phyloP scores from a whole-genome alignment of 345 rosid species.

The Moricandia moricandioides region DNA sequence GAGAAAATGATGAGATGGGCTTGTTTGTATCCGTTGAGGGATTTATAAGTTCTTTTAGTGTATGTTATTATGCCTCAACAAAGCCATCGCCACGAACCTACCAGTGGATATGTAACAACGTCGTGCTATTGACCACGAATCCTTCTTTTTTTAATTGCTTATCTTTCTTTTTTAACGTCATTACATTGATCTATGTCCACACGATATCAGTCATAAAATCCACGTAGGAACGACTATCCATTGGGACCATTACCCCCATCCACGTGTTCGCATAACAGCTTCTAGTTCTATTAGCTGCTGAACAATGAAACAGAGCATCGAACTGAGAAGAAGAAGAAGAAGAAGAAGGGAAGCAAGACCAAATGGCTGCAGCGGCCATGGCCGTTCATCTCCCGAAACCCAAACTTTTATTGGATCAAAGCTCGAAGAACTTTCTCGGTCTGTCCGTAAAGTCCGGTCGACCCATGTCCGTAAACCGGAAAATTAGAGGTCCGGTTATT shows the following conservation, averaged over 20 bases:
- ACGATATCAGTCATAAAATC: not conserved
- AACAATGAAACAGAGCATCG: not conserved
- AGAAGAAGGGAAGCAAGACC: not conserved
- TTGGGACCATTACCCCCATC: not conserved
- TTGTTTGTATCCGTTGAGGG: no score
- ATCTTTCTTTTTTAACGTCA: not conserved
- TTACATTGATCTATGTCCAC: conserved; percentile 16
- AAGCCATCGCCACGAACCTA: no score
- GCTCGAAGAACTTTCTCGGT: conserved; percentile 42
- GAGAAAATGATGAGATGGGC: no score
- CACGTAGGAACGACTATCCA: conserved; percentile 21
- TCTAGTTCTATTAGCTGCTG: conserved; percentile 6
- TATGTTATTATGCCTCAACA: no score
- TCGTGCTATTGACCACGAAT: no score
- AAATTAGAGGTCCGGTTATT: conserved; percentile 39
- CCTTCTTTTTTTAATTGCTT: no score
- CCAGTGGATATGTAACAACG: no score
- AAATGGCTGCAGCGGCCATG: conserved; percentile 51
- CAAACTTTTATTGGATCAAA: conserved; percentile 39
- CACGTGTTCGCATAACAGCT: conserved; percentile 30
- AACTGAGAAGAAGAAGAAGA: conserved; percentile 18
- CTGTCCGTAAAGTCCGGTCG: conserved; percentile 46
- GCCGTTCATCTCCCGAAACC: conserved; percentile 58
- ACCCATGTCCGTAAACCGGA: conserved; percentile 41
- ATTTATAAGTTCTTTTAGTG: no score